phyloP scores from a whole-genome alignment of 2,329 filamentous ascomycete genomes.

The Diaporthe sp. region DNA sequence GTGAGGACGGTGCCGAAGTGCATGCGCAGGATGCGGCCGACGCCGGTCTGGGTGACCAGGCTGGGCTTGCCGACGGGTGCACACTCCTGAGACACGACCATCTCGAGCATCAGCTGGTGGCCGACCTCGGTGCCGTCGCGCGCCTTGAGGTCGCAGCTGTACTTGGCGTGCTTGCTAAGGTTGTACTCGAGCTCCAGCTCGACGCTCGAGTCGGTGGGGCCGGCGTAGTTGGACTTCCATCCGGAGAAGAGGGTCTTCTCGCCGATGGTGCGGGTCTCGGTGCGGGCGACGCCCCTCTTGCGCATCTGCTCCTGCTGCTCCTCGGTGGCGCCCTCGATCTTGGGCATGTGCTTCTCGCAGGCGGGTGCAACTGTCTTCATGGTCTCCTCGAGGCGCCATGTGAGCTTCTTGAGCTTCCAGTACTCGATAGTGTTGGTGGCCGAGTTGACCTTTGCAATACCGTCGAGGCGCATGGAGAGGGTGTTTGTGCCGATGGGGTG shows the following conservation, averaged over 20 bases:
- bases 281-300: constrained; percentile 78
- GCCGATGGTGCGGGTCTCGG: constrained; percentile 82
- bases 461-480: constrained; percentile 84
- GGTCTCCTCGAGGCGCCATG: constrained; percentile 93
- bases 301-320: constrained; percentile 47
- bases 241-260: constrained; percentile 85
- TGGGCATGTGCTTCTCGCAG: constrained; percentile 79
- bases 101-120: constrained; percentile 89
- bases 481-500: constrained; percentile 88
- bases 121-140: constrained; percentile 81
- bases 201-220: constrained; percentile 67
- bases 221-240: constrained; percentile 82
- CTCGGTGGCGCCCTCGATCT: constrained; percentile 56
- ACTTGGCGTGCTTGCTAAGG: constrained; percentile 68
- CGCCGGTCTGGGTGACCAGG: constrained; percentile 86
- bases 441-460: constrained; percentile 79
- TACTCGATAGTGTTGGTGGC: constrained; percentile 79
- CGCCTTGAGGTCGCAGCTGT: constrained; percentile 83
- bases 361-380: constrained; percentile 83
- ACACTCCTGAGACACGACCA: constrained; percentile 95
- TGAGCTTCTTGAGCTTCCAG: constrained; percentile 92
- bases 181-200: constrained; percentile 87
- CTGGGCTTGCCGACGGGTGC: constrained; percentile 75
- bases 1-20: constrained; percentile 89
- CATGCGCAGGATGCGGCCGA: constrained; percentile 91